Evolutionary conservation across 805 yeast species (phyloP).

Genomic region (Kuraishia ogatae): DNA sequence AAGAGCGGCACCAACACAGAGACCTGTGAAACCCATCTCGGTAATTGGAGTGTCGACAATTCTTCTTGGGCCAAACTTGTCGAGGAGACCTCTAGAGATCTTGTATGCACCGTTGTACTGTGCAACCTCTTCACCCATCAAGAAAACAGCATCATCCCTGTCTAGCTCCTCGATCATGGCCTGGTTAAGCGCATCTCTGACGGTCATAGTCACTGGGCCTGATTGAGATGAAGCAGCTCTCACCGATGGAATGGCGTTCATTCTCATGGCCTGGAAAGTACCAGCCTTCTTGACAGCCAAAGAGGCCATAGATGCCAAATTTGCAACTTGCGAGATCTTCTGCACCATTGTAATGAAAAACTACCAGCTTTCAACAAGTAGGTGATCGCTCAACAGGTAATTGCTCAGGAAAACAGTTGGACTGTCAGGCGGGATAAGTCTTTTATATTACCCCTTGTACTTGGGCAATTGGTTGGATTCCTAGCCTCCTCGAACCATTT

Average conservation of each 20-base stretch:
- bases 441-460: no score
- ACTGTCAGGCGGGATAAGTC: no score
- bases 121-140: slow-evolving; percentile 99
- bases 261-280: background rate
- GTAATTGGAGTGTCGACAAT: slow-evolving; percentile 96
- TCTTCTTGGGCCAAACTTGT: slow-evolving; percentile 90
- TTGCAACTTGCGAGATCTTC: slow-evolving; percentile 1
- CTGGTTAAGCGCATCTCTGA: slow-evolving; percentile 92
- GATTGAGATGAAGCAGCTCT: slow-evolving; percentile 39
- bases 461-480: background rate
- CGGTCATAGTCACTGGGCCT: slow-evolving; percentile 64
- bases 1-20: slow-evolving; percentile 93
- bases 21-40: slow-evolving; percentile 97
- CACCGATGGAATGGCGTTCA: slow-evolving; percentile 8
- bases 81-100: slow-evolving; percentile 90
- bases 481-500: background rate
- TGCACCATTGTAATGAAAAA: slow-evolving; percentile 1
- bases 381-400: background rate
- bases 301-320: background rate
- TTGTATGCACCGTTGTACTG: slow-evolving; percentile 99
- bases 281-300: background rate
- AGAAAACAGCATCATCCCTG: slow-evolving; percentile 86
- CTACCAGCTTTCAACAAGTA: background rate
- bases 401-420: background rate
- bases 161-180: slow-evolving; percentile 98